Evolutionary conservation across 495 filamentous ascomycete genomes (phyloP).

Genomic region (Clohesyomyces aquaticus): DNA sequence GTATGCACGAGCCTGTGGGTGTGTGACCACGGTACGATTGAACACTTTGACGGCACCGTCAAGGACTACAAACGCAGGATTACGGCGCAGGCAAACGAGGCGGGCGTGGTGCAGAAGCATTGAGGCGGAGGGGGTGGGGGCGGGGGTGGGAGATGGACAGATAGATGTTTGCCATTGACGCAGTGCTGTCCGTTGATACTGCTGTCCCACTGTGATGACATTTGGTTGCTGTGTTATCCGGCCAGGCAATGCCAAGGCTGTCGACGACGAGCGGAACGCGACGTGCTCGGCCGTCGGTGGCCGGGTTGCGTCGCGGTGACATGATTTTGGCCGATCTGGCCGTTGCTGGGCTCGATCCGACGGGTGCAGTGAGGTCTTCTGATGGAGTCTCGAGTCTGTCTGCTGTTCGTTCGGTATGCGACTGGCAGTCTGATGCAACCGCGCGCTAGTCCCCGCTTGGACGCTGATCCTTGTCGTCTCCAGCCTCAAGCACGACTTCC

Average conservation of each 20-base stretch:
- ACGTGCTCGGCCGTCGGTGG: background rate
- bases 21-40: slow-evolving; percentile 92
- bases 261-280: no score
- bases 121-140: slow-evolving; percentile 10
- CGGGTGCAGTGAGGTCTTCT: no score
- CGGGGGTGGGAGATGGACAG: background rate
- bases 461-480: slow-evolving; percentile 15
- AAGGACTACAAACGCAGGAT: slow-evolving; percentile 98
- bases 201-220: background rate
- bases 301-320: background rate
- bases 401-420: background rate
- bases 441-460: slow-evolving; percentile 7
- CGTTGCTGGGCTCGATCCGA: no score
- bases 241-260: background rate
- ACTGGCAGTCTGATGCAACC: background rate
- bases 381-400: no score
- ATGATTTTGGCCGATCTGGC: no score
- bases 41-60: slow-evolving; percentile 93
- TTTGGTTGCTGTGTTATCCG: background rate
- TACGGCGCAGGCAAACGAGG: slow-evolving; percentile 81
- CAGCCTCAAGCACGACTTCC: slow-evolving; percentile 22
- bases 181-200: background rate
- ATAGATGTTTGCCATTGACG: background rate
- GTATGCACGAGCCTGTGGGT: slow-evolving; percentile 96
- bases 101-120: slow-evolving; percentile 71